These are phyloP conservation scores for Brettanomyces naardenensis DNA, from an alignment of 805 yeast species.

Conservation along the genomic window DNA sequence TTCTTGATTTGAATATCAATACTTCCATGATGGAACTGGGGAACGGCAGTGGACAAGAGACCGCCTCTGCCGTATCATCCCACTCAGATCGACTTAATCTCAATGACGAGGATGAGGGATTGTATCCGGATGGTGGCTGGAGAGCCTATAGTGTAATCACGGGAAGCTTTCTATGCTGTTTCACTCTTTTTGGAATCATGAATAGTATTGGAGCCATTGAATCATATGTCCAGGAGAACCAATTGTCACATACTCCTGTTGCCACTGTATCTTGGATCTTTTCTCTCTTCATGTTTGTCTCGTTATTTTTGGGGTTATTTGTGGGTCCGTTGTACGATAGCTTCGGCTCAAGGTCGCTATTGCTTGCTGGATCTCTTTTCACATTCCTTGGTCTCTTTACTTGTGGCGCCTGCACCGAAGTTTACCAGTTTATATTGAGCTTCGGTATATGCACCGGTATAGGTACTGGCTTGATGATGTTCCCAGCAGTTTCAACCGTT, in stretches of 20 bases:
- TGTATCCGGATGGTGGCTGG: conserved; percentile 53
- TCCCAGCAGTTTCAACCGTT: conserved; percentile 53
- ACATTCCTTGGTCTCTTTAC: conserved; percentile 49
- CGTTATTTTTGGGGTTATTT: conserved; percentile 32
- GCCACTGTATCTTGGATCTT: conserved; percentile 61
- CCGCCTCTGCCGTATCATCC: no score
- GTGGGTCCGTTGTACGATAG: conserved; percentile 51
- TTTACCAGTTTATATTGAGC: conserved; percentile 55
- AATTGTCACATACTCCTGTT: conserved; percentile 35
- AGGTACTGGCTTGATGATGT: conserved; percentile 53
- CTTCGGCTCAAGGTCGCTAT: conserved; percentile 42
- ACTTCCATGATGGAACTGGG: no score
- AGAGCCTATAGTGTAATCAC: conserved; percentile 46
- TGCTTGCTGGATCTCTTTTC: conserved; percentile 36
- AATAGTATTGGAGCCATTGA: conserved; percentile 59
- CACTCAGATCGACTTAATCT: no score
- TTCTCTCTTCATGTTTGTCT: conserved; percentile 45
- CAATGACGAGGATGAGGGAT: conserved; percentile 15
- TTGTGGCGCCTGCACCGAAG: conserved; percentile 42
- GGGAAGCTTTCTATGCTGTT: conserved; percentile 50
- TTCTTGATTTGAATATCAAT: no score
- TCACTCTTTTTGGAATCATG: conserved; percentile 44
- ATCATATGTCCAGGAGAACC: conserved; percentile 49
- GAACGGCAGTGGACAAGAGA: no score
- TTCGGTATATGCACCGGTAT: conserved; percentile 50